A percentile compares a stretch with the other conserved stretches of the same genome.
These are phyloP conservation scores for Vickermania ingenoplastis DNA, from an alignment of 208 protist species.

Conservation along the genomic window DNA sequence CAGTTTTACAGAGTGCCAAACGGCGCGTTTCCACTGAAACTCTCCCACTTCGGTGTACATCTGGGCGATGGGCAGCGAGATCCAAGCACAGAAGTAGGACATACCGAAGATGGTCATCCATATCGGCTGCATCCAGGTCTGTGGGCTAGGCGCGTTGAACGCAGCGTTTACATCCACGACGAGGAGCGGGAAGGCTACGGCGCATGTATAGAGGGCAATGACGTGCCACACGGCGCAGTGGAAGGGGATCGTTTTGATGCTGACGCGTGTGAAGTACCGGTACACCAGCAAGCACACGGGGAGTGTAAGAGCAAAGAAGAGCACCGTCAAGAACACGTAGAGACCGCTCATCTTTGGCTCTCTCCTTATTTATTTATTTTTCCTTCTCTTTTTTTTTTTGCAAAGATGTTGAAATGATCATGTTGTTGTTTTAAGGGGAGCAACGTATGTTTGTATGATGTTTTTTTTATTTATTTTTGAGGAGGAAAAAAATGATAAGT, in stretches of 20 bases:
- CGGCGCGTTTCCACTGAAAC: slow-evolving; percentile 47
- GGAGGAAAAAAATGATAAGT: no score
- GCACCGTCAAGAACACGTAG: slow-evolving; percentile 42
- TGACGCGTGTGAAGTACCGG: slow-evolving; percentile 71
- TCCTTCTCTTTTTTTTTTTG: slow-evolving; percentile 3
- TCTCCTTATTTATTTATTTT: no score
- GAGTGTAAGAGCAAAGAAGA: slow-evolving; percentile 66
- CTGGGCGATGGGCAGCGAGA: slow-evolving; percentile 78
- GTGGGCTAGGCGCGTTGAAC: slow-evolving; percentile 11
- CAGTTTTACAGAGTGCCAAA: slow-evolving; percentile 57
- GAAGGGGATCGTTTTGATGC: slow-evolving; percentile 53
- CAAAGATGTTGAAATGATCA: neutral
- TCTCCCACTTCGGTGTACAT: slow-evolving; percentile 78
- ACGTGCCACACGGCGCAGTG: slow-evolving; percentile 60
- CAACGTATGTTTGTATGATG: neutral
- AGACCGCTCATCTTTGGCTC: slow-evolving; percentile 30
- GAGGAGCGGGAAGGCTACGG: slow-evolving; percentile 78
- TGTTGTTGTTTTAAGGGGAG: neutral
- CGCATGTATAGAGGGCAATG: slow-evolving; percentile 63
- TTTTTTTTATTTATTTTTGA: no score
- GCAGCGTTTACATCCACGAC: slow-evolving; percentile 79
- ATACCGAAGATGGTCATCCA: slow-evolving; percentile 82
- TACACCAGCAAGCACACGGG: slow-evolving; percentile 43
- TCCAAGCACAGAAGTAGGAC: slow-evolving; percentile 82
- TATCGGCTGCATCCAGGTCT: slow-evolving; percentile 62